These are phyloP conservation scores for Ilyonectria sp. DNA, from an alignment of 2,329 filamentous ascomycete species.

Conservation along the genomic window DNA sequence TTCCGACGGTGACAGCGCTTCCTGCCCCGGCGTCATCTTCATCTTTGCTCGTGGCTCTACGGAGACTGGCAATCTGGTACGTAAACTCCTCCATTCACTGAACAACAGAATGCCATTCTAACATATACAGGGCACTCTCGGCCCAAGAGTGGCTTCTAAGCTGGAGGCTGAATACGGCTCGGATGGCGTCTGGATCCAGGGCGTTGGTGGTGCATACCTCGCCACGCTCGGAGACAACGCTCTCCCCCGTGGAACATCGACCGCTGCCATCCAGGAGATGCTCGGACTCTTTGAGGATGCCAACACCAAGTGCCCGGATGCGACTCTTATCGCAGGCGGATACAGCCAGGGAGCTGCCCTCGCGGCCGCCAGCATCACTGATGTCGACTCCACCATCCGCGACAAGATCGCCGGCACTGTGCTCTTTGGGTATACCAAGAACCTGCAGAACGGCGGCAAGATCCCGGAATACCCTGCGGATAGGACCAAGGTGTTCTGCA, in stretches of 20 bases:
- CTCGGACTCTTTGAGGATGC: slow-evolving; percentile 56
- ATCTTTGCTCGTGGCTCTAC: slow-evolving; percentile 56
- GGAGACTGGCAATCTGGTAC: slow-evolving; percentile 55
- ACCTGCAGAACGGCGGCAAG: slow-evolving; percentile 54
- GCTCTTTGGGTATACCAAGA: slow-evolving; percentile 58
- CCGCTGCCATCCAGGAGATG: slow-evolving; percentile 56
- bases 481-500: slow-evolving; percentile 55
- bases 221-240: slow-evolving; percentile 53
- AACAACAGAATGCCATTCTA: neutral
- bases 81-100: neutral
- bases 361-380: slow-evolving; percentile 54
- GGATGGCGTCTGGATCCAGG: slow-evolving; percentile 57
- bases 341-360: slow-evolving; percentile 59
- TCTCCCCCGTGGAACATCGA: slow-evolving; percentile 53
- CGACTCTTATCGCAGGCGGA: slow-evolving; percentile 58
- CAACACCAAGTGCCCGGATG: slow-evolving; percentile 57
- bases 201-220: slow-evolving; percentile 57
- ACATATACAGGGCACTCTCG: slow-evolving; percentile 38
- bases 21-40: slow-evolving; percentile 54
- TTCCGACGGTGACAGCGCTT: slow-evolving; percentile 41
- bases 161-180: slow-evolving; percentile 44
- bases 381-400: slow-evolving; percentile 47
- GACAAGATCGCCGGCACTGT: slow-evolving; percentile 54
- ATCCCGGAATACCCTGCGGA: slow-evolving; percentile 55
- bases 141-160: slow-evolving; percentile 44